Evolutionary conservation across 257 asterid species (phyloP).

Genomic region (Solanum paucissectum): DNA sequence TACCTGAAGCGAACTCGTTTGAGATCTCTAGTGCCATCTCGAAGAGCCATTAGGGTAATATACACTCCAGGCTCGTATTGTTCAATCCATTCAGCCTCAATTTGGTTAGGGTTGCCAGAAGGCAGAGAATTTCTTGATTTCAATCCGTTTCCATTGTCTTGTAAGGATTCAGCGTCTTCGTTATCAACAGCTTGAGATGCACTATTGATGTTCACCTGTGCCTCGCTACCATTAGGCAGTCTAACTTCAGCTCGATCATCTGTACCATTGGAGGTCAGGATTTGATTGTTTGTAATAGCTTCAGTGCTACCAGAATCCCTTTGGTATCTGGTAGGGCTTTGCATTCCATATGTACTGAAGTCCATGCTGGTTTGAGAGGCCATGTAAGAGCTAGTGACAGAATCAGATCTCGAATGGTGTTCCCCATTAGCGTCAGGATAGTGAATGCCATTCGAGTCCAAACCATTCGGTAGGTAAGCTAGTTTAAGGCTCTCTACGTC

Average conservation of each 20-base stretch:
- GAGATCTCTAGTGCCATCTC: constrained; percentile 92
- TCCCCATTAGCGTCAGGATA: constrained; percentile 40
- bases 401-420: constrained; percentile 32
- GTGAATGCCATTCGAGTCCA: constrained; percentile 44
- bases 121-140: constrained; percentile 36
- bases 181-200: constrained; percentile 34
- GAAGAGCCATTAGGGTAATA: constrained; percentile 76
- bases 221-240: constrained; percentile 39
- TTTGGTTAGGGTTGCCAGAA: constrained; percentile 45
- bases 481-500: constrained; percentile 56
- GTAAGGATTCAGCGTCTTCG: constrained; percentile 25
- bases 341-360: constrained; percentile 23
- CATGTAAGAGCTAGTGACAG: constrained; percentile 19
- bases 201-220: constrained; percentile 28
- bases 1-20: constrained; percentile 99
- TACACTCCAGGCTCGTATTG: constrained; percentile 91
- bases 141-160: constrained; percentile 33
- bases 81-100: constrained; percentile 91
- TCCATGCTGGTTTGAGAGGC: constrained; percentile 35
- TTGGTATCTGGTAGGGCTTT: constrained; percentile 8
- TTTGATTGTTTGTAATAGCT: constrained; percentile 21
- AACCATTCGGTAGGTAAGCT: constrained; percentile 55
- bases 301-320: constrained; percentile 23
- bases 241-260: constrained; percentile 27
- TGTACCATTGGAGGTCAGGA: constrained; percentile 23